Evolutionary conservation across 2,329 filamentous ascomycete genomes (phyloP), one percentile per base, ranked within the genome.

Genomic region (Trichothecium sympodiale): DNA sequence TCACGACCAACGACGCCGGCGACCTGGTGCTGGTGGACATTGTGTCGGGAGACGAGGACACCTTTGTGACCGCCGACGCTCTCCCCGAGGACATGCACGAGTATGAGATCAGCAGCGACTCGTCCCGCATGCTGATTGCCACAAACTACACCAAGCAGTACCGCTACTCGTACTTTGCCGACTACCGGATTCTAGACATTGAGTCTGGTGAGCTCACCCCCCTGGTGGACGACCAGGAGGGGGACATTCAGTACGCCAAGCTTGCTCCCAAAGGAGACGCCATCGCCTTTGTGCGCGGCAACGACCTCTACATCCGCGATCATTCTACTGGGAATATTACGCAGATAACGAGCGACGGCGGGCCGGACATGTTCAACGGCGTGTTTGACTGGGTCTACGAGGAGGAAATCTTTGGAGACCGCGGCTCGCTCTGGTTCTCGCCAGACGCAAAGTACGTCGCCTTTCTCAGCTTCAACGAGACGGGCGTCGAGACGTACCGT

Each of bases 381-480:
- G 66, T 80, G 1, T 76, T 76, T 0, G 77, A 80, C 46, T 81
- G 89, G 89, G 89, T 95, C 0, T 94, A 93, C 47, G 84, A 91
- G 52, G 65, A 69, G 40, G 59, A 62, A 38, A 54, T 62, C 4
- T 83, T 94, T 42, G 59, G 65, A 4, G 76, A 71, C 2, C 82
- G 84, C 44, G 85, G 74, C 40, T 85, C 83, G 2, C 85, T 88
- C 1, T 96, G 89, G 89, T 95, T 87, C 83, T 88, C 85, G 13
- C 74, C 80, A 17, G 86, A 91, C 54, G 87, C 86, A 28, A 79
- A 85, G 48, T 94, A 82, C 51, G 58, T 95, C 38, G 86, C 89
- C 4, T 95, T 93, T 55, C 62, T 96, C 41, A 79, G 86, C 33
- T 95, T 91, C 6, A 88, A 96, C 52, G 77, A 83, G 60, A 80